Base-by-base conservation (phyloP, 2,329 filamentous ascomycete species). In the Malbranchea cinnamomea region DNA sequence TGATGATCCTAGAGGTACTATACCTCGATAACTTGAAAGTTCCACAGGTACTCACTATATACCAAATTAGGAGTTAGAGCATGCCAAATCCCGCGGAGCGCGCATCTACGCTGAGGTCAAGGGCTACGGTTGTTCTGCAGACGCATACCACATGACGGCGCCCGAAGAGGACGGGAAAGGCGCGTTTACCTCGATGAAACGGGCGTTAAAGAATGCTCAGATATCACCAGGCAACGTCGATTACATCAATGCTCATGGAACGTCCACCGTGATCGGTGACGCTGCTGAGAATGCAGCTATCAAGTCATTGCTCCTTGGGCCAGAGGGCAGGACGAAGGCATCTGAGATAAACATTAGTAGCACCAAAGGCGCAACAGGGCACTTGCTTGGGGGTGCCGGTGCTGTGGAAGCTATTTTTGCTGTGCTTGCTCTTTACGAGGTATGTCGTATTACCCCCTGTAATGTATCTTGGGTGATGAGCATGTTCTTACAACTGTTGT, bases 191-290 rank as follows among this genome's bases (percentile, higher is more conserved):
- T 79, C 87, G 3, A 98, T 98, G 89, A 78, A 69, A 49, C 72
- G 72, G 40, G 85, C 87, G 0, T 56, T 98, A 35, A 73, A 67
- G 43, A 71, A 80, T 46, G 83, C 84, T 0, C 56, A 65, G 1
- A 47, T 92, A 21, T 63, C 63, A 30, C 85, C 89, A 0, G 56
- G 56, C 1, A 59, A 74, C 23, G 74, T 98, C 4, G 81, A 85
- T 51, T 98, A 98, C 51, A 70, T 98, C 48, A 98, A 95, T 47
- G 89, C 89, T 1, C 89, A 98, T 49, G 89, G 87, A 1, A 98
- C 89, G 1, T 81, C 80, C 13, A 98, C 87, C 0, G 54, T 65
- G 5, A 66, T 95, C 2, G 89, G 89, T 1, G 89, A 98, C 56
- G 68, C 71, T 13, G 87, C 89, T 1, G 89, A 98, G 57, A 87